phyloP scores from a whole-genome alignment of 1,139 yeast genomes.

The Geotrichum bryndzae region DNA sequence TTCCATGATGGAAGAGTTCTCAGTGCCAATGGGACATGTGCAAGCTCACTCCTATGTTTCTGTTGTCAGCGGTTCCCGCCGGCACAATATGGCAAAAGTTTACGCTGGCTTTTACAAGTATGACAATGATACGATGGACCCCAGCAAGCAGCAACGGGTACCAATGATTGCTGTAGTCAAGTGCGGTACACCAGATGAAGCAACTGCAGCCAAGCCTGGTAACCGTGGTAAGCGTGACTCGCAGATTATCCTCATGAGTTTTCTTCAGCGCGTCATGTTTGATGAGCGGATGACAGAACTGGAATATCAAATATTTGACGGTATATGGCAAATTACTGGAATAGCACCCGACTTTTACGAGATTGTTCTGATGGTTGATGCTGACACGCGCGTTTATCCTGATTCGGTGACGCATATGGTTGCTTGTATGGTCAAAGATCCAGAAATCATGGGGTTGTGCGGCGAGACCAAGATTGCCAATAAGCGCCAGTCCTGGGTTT shows the following conservation, averaged over 20 bases:
- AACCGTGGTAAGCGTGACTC: slow-evolving; percentile 37
- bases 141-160: slow-evolving; percentile 71
- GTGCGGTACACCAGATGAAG: slow-evolving; percentile 30
- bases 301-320: slow-evolving; percentile 33
- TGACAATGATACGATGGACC: slow-evolving; percentile 42
- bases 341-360: slow-evolving; percentile 32
- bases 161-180: slow-evolving; percentile 35
- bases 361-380: slow-evolving; percentile 34
- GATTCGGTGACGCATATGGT: slow-evolving; percentile 33
- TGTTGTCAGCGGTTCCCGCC: slow-evolving; percentile 30
- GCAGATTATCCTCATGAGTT: slow-evolving; percentile 34
- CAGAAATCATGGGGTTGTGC: slow-evolving; percentile 33
- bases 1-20: slow-evolving; percentile 58
- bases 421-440: slow-evolving; percentile 30
- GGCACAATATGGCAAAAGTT: slow-evolving; percentile 32
- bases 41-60: slow-evolving; percentile 30
- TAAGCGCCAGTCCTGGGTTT: slow-evolving; percentile 32
- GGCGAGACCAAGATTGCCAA: slow-evolving; percentile 35
- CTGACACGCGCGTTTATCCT: slow-evolving; percentile 34
- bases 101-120: slow-evolving; percentile 32
- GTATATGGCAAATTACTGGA: slow-evolving; percentile 31
- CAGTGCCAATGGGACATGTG: slow-evolving; percentile 26
- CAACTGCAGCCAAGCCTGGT: slow-evolving; percentile 40
- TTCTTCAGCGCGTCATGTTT: slow-evolving; percentile 36
- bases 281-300: slow-evolving; percentile 34